These are phyloP conservation scores for Aspergillus niger DNA, from an alignment of 2,329 filamentous ascomycete species.

Conservation along the genomic window DNA sequence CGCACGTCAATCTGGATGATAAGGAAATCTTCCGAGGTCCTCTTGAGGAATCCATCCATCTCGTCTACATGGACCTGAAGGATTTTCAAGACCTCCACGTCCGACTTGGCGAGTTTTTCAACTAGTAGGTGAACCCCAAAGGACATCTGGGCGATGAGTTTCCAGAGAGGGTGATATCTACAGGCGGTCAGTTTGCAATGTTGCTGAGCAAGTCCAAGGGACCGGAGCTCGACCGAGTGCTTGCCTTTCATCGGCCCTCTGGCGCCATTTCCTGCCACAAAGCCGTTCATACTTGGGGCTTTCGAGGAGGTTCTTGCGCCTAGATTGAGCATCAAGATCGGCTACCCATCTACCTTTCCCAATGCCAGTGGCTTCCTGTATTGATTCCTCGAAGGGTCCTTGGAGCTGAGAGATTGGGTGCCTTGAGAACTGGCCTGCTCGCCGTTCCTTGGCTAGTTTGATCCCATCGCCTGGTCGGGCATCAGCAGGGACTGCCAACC, in stretches of 20 bases:
- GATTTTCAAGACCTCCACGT: conserved; percentile 83
- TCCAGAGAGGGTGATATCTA: conserved; percentile 82
- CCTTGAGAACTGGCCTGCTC: conserved; percentile 28
- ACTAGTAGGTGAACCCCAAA: conserved; percentile 90
- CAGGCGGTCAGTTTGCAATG: conserved; percentile 9
- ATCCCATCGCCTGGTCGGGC: conserved; percentile 5
- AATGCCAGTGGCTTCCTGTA: conserved; percentile 38
- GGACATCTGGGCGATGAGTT: conserved; percentile 86
- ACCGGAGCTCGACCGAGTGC: conserved; percentile 1
- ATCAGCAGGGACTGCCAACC: conserved; percentile 8
- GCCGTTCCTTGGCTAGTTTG: conserved; percentile 7
- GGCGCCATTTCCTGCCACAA: conserved; percentile 74
- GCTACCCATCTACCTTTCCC: conserved; percentile 32
- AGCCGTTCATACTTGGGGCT: conserved; percentile 68
- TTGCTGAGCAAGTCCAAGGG: not conserved
- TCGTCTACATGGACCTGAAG: conserved; percentile 92
- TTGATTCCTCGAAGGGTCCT: conserved; percentile 50
- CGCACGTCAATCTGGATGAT: conserved; percentile 76
- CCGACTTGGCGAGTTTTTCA: conserved; percentile 82
- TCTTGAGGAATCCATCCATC: conserved; percentile 86
- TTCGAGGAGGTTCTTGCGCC: conserved; percentile 69
- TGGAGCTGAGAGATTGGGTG: conserved; percentile 48
- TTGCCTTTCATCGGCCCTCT: conserved; percentile 65
- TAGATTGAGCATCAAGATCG: conserved; percentile 44
- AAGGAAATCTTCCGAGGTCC: conserved; percentile 80